phyloP scores from a whole-genome alignment of 1,139 yeast species.

The Diutina catenulata region DNA sequence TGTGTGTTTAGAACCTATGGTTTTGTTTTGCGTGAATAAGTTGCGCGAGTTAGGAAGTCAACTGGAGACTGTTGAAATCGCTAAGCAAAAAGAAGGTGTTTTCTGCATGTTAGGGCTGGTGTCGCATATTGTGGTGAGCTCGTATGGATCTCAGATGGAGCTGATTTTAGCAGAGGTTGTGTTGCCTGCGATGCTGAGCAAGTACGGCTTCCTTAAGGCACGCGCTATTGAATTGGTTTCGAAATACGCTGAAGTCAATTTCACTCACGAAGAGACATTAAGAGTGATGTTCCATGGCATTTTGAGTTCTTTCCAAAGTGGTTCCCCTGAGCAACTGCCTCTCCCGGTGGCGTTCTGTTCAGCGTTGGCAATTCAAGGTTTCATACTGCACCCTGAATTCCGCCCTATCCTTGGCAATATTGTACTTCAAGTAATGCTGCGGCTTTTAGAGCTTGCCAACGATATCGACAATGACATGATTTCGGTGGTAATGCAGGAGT shows the following conservation, averaged over 20 bases:
- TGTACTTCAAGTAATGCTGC: slow-evolving; percentile 76
- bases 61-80: slow-evolving; percentile 41
- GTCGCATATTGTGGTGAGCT: slow-evolving; percentile 39
- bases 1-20: slow-evolving; percentile 48
- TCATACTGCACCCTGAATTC: slow-evolving; percentile 53
- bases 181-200: slow-evolving; percentile 59
- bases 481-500: slow-evolving; percentile 88
- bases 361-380: slow-evolving; percentile 77
- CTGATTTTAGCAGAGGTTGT: slow-evolving; percentile 50
- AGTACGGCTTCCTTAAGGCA: slow-evolving; percentile 66
- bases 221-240: slow-evolving; percentile 73
- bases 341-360: slow-evolving; percentile 80
- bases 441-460: slow-evolving; percentile 61
- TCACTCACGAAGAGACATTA: slow-evolving; percentile 36
- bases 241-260: slow-evolving; percentile 55
- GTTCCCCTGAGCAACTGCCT: slow-evolving; percentile 25
- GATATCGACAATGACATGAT: slow-evolving; percentile 81
- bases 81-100: slow-evolving; percentile 70
- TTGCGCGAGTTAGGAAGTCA: slow-evolving; percentile 23
- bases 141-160: slow-evolving; percentile 59
- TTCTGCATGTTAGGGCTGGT: slow-evolving; percentile 69
- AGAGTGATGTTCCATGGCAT: slow-evolving; percentile 56
- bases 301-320: slow-evolving; percentile 37
- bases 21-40: slow-evolving; percentile 53
- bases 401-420: slow-evolving; percentile 54